phyloP scores from a whole-genome alignment of 176 grass and related monocot species.

The Aegilops bicornis region DNA sequence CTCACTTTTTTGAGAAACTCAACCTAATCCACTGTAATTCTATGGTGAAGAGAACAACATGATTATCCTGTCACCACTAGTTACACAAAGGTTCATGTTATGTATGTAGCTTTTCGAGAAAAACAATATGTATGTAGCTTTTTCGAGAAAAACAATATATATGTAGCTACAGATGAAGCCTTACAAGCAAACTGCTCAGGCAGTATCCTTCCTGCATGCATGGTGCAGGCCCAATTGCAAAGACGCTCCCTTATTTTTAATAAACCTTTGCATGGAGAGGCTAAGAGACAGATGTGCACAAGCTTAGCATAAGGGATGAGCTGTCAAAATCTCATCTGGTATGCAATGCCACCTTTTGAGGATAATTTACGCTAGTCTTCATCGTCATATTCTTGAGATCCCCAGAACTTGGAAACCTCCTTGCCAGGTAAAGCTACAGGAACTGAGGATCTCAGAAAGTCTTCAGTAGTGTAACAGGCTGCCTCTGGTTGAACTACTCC shows the following conservation, averaged over 20 bases:
- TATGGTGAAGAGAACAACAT: constrained; percentile 9
- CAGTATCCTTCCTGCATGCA: background rate
- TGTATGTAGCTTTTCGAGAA: too few species aligned
- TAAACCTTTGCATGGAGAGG: background rate
- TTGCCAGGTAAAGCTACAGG: constrained; percentile 36
- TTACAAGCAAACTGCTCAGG: background rate
- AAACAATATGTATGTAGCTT: background rate
- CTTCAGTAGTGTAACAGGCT: constrained; percentile 47
- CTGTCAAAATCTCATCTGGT: background rate
- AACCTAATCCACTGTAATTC: background rate
- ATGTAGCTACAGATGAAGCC: constrained; percentile 2
- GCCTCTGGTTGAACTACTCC: constrained; percentile 22
- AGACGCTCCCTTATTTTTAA: background rate
- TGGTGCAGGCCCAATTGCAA: background rate
- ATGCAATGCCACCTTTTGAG: background rate
- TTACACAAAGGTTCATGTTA: background rate
- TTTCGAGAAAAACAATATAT: background rate
- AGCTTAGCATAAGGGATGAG: background rate
- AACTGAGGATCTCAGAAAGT: constrained; percentile 52
- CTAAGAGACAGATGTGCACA: background rate
- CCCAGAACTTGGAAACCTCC: constrained; percentile 69
- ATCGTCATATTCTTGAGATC: background rate
- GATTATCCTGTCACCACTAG: background rate
- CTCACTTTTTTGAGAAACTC: background rate
- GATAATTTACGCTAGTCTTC: constrained; percentile 4